Base-by-base conservation (phyloP, 2,329 filamentous ascomycete genomes). In the Rhinocladiella mackenziei region DNA sequence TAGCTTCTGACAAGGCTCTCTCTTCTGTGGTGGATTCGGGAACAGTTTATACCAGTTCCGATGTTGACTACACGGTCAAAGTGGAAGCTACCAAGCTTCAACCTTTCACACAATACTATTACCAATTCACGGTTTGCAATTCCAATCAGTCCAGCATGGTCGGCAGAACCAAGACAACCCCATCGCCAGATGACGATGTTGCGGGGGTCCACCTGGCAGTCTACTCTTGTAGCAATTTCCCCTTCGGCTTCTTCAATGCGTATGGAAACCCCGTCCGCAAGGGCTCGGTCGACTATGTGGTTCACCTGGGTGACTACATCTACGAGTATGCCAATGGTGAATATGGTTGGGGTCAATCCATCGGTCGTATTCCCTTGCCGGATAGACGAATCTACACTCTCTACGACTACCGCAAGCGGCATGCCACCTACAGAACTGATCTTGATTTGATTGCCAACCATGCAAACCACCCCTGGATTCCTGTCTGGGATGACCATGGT, bases 51-150 rank as follows among this genome's bases (percentile, higher is more conserved):
- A 88, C 84, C 0, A 84, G 75, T 25, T 83, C 77, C 1, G 84
- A 88, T 59, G 77, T 88, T 35, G 84, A 89, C 59, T 89, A 81
- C 59, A 88, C 84, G 0, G 69, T 87, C 48, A 86, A 86, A 71
- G 78, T 79, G 59, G 38, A 87, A 62, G 83, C 83, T 1, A 73
- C 65, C 36, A 73, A 75, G 10, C 61, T 87, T 29, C 65, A 75
- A 39, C 72, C 83, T 0, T 84, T 78, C 56, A 86, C 80, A 0
- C 72, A 69, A 2, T 86, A 86, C 54, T 33, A 60, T 58, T 62
- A 86, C 56, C 82, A 83, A 56, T 88, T 87, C 65, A 77, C 68
- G 15, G 72, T 86, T 20, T 88, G 84, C 58, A 67, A 71, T 40
- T 83, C 81, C 0, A 67, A 77, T 43, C 78, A 76, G 39, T 76